A percentile compares a stretch with the other conserved stretches of the same genome.
phyloP scores from a whole-genome alignment of 345 rosid genomes.

The Luvunga scandens region DNA sequence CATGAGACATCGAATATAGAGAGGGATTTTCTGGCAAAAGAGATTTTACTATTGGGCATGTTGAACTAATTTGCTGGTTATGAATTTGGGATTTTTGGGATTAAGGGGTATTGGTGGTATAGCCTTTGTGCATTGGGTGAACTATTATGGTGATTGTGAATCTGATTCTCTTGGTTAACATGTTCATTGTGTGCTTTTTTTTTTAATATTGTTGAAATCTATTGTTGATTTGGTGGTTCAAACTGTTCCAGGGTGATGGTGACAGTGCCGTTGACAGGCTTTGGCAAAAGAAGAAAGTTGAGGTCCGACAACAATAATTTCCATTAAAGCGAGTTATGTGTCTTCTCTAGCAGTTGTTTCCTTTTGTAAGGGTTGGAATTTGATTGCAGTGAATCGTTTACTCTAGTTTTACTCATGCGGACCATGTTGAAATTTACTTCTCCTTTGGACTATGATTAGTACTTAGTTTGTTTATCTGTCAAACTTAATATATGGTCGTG shows the following conservation, averaged over 20 bases:
- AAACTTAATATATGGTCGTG: not conserved
- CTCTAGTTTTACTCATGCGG: conserved; percentile 7
- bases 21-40: not conserved
- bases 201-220: not conserved
- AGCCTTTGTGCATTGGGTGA: not conserved
- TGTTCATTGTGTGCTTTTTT: not conserved
- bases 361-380: not conserved
- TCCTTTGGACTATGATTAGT: not conserved
- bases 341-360: not conserved
- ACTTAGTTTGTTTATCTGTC: not conserved
- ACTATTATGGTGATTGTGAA: not conserved
- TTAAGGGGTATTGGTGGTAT: not conserved
- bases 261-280: conserved; percentile 56
- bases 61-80: not conserved
- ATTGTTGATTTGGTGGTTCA: not conserved
- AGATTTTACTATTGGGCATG: not conserved
- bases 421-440: not conserved
- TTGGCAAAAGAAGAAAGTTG: conserved; percentile 60
- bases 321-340: not conserved
- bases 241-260: conserved; percentile 46
- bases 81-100: not conserved
- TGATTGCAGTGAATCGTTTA: conserved; percentile 1
- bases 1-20: not conserved
- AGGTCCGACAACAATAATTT: conserved; percentile 26
- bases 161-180: not conserved